phyloP scores from a whole-genome alignment of 2,329 filamentous ascomycete genomes.

The Colletotrichum tabaci region DNA sequence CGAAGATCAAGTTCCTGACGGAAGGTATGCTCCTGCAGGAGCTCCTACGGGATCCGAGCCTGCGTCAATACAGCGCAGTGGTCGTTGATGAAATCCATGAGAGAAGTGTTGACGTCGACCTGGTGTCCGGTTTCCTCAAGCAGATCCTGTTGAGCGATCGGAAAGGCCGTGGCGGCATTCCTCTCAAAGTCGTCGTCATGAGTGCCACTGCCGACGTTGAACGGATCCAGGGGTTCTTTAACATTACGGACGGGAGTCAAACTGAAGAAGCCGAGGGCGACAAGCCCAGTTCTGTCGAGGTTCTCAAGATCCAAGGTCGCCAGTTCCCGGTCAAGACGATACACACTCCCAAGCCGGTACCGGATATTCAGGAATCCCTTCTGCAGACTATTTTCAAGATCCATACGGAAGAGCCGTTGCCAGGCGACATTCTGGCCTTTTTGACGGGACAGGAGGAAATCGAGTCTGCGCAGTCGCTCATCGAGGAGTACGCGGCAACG shows the following conservation, averaged over 20 bases:
- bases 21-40: conserved; percentile 98
- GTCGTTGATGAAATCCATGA: conserved; percentile 98
- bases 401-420: conserved; percentile 89
- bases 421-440: conserved; percentile 94
- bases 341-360: conserved; percentile 81
- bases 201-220: conserved; percentile 95
- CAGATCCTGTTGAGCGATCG: conserved; percentile 77
- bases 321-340: conserved; percentile 87
- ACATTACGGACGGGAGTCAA: conserved; percentile 22
- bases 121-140: conserved; percentile 90
- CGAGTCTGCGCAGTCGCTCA: conserved; percentile 82
- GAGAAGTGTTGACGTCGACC: conserved; percentile 92
- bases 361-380: conserved; percentile 86
- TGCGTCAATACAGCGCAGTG: conserved; percentile 89
- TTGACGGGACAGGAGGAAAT: conserved; percentile 95
- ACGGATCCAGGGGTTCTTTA: conserved; percentile 82
- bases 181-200: conserved; percentile 94
- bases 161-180: conserved; percentile 77
- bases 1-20: conserved; percentile 92
- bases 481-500: conserved; percentile 83
- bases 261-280: not conserved
- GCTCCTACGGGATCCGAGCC: conserved; percentile 85
- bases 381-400: conserved; percentile 88
- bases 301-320: conserved; percentile 83
- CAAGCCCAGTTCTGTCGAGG: conserved; percentile 51